Evolutionary conservation across 2,329 filamentous ascomycete species (phyloP), one percentile per base, ranked within the genome.

Genomic region (Leptographium procerum): DNA sequence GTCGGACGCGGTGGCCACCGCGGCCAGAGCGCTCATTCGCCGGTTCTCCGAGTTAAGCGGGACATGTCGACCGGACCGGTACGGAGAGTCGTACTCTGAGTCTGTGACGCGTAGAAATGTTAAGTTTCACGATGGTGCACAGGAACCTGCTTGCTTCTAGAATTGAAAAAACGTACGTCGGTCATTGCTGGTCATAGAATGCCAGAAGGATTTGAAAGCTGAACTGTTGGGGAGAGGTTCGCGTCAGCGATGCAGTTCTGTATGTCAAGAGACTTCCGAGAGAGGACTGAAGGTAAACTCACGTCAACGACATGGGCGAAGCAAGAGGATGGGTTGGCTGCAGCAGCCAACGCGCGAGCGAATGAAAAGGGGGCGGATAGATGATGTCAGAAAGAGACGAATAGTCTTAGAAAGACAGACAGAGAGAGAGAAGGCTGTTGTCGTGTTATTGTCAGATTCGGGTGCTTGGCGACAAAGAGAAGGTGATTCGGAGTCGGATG

Each of bases 181-280:
- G 71, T 86, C 83, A 75, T 86, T 77, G 66, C 83, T 86, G 73
- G 83, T 86, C 82, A 86, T 94, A 66, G 88, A 84, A 79, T 97
- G 94, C 94, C 94, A 99, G 76, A 99, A 92, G 62, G 88, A 88
- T 74, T 88, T 88, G 74, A 94, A 88, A 73, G 87, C 84, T 66
- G 81, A 81, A 66, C 83, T 80, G 22, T 50, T 7, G 9, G 1
- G 51, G 29, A n/a, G 28, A 24, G 19, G 16, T n/a, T 28, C 16
- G 40, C 4, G 24, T 22, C 7, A 59, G 52, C n/a, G 10, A 19
- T n/a, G n/a, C n/a, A n/a, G n/a, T n/a, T n/a, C n/a, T n/a, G n/a
- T n/a, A n/a, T n/a, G n/a, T n/a, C n/a, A n/a, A n/a, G n/a, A n/a
- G 14, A 14, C 28, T 51, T 26, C 7, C 45, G 24, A 10, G 9